Percentiles rank a stretch among this genome's conserved stretches.
Evolutionary conservation across 2,329 filamentous ascomycete species (phyloP).

Genomic region (Berkeleyomyces rouxiae): DNA sequence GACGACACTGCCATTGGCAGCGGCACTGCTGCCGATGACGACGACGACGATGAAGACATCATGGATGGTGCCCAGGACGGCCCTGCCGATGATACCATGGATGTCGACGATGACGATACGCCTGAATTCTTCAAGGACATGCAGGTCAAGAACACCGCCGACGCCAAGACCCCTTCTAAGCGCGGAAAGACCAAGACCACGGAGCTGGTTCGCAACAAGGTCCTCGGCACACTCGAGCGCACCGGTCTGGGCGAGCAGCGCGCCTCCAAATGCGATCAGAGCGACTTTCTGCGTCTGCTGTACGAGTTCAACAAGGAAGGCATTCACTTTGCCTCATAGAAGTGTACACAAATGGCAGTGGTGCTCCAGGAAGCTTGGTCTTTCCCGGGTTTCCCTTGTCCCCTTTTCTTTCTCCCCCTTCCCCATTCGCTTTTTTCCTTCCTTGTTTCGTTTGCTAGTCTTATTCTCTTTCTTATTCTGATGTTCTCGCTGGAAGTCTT

Average conservation of each 20-base stretch:
- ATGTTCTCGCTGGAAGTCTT: too few relatives aligned
- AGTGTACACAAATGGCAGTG: not conserved
- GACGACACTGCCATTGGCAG: slow-evolving; percentile 37
- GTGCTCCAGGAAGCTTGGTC: not conserved
- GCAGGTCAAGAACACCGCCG: slow-evolving; percentile 22
- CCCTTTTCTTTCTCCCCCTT: too few relatives aligned
- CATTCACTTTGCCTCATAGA: slow-evolving; percentile 55
- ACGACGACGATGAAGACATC: slow-evolving; percentile 24
- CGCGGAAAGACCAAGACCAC: slow-evolving; percentile 67
- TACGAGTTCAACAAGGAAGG: slow-evolving; percentile 78
- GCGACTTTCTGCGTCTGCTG: slow-evolving; percentile 71
- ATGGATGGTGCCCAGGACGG: slow-evolving; percentile 23
- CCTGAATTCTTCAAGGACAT: slow-evolving; percentile 69
- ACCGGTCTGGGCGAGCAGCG: slow-evolving; percentile 69
- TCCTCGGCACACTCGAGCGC: slow-evolving; percentile 67
- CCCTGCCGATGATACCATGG: slow-evolving; percentile 23
- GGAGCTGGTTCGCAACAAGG: slow-evolving; percentile 71
- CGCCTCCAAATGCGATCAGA: slow-evolving; percentile 77
- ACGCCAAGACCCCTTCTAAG: slow-evolving; percentile 44
- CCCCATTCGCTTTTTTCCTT: too few relatives aligned
- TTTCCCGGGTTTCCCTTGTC: not conserved
- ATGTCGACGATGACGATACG: slow-evolving; percentile 48
- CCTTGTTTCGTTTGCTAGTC: too few relatives aligned
- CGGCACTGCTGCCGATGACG: slow-evolving; percentile 28
- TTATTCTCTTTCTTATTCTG: too few relatives aligned